These are phyloP conservation scores for Saccharomycopsis microspora DNA, from an alignment of 805 yeast genomes.

Conservation along the genomic window DNA sequence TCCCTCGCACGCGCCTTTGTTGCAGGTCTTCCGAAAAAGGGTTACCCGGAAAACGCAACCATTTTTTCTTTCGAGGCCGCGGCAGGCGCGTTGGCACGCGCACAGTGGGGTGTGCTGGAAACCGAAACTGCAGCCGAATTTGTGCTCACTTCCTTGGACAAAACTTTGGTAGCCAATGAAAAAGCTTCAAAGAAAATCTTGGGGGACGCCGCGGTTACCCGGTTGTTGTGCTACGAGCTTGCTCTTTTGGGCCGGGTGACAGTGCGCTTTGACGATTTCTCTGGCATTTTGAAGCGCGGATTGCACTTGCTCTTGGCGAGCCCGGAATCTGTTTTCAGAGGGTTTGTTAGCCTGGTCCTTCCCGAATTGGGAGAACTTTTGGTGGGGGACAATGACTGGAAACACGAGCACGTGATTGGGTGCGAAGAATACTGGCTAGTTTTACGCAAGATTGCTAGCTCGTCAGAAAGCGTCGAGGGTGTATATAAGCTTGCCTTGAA, in stretches of 20 bases:
- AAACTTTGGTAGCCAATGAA: slow-evolving; percentile 18
- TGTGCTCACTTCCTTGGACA: slow-evolving; percentile 17
- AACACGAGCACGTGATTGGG: background rate
- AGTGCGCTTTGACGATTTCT: slow-evolving; percentile 10
- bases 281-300: slow-evolving; percentile 1
- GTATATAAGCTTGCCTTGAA: slow-evolving; percentile 38
- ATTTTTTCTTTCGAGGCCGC: slow-evolving; percentile 37
- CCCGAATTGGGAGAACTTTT: background rate
- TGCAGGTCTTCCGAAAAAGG: slow-evolving; percentile 17
- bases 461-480: slow-evolving; percentile 28
- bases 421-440: slow-evolving; percentile 38
- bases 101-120: background rate
- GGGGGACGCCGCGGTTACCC: slow-evolving; percentile 21
- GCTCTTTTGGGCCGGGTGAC: slow-evolving; percentile 31
- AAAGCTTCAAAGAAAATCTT: slow-evolving; percentile 23
- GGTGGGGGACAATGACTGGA: background rate
- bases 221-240: slow-evolving; percentile 42
- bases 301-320: slow-evolving; percentile 2
- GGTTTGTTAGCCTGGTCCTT: background rate
- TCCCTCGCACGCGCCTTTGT: background rate
- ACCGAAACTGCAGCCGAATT: slow-evolving; percentile 7
- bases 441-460: slow-evolving; percentile 36
- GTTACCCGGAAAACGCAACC: slow-evolving; percentile 35
- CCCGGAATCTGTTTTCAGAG: background rate
- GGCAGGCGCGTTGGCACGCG: slow-evolving; percentile 16